Conservation (phyloP, 2,329 filamentous ascomycete genomes). For the Scedosporium aurantiacum region DNA sequence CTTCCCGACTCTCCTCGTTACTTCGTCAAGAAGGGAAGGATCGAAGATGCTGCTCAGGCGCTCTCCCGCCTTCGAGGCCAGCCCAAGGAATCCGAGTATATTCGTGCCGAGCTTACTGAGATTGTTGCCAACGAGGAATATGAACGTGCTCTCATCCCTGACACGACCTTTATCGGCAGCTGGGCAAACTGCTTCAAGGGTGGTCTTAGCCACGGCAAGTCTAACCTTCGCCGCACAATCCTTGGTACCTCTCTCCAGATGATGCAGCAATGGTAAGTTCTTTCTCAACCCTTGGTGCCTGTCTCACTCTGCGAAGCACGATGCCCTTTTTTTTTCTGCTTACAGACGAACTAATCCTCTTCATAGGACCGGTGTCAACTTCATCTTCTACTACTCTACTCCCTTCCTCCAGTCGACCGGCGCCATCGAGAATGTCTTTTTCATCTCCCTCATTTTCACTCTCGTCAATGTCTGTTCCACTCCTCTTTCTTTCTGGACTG, state of each 20-base stretch:
- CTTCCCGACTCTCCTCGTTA: constrained; percentile 80
- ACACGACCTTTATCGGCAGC: constrained; percentile 50
- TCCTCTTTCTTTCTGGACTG: constrained; percentile 75
- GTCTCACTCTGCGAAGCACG: neutral
- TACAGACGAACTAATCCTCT: neutral
- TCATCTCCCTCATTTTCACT: constrained; percentile 77
- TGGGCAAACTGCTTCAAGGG: constrained; percentile 62
- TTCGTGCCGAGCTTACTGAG: constrained; percentile 70
- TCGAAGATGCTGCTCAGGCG: constrained; percentile 50
- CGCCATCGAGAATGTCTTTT: constrained; percentile 66
- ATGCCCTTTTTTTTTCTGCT: neutral
- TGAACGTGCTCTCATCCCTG: constrained; percentile 59
- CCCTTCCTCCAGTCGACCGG: constrained; percentile 73
- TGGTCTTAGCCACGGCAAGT: constrained; percentile 49
- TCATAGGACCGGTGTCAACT: constrained; percentile 71
- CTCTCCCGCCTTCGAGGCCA: constrained; percentile 66
- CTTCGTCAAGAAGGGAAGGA: constrained; percentile 67
- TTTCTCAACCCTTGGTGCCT: neutral
- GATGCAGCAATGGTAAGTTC: constrained; percentile 57
- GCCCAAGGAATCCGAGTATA: constrained; percentile 58
- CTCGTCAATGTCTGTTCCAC: constrained; percentile 82
- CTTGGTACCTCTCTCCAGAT: constrained; percentile 65
- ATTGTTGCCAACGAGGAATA: constrained; percentile 85
- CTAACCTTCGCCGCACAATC: constrained; percentile 60
- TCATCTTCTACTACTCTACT: constrained; percentile 81